Evolutionary conservation across 306 rosid species (phyloP).

Genomic region (Dalbergia cochinchinensis): DNA sequence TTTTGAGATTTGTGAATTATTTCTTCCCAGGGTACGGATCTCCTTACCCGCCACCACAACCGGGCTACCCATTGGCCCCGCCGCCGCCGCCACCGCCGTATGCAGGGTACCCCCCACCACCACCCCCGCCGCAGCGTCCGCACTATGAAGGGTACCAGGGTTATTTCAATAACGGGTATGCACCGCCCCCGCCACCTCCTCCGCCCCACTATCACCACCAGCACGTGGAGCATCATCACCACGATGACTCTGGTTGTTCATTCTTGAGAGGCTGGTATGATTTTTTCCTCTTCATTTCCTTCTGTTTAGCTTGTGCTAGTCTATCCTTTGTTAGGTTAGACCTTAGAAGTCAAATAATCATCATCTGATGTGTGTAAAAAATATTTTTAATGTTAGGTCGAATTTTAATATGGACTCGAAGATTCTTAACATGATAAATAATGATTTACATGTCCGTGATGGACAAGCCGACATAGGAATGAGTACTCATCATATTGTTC

Average conservation of each 20-base stretch:
- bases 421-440: too few species aligned
- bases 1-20: not conserved
- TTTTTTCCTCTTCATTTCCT: not conserved
- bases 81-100: conserved; percentile 50
- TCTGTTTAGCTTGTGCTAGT: not conserved
- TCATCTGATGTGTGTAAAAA: too few species aligned
- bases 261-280: conserved; percentile 78
- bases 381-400: too few species aligned
- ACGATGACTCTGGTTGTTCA: conserved; percentile 57
- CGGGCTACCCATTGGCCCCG: conserved; percentile 45
- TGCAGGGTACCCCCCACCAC: conserved; percentile 56
- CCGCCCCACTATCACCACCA: conserved; percentile 52
- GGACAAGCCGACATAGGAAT: too few species aligned
- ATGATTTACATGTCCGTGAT: too few species aligned
- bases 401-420: too few species aligned
- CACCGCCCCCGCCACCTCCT: conserved; percentile 65
- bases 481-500: too few species aligned
- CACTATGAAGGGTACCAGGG: conserved; percentile 77
- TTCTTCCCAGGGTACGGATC: conserved; percentile 56
- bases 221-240: conserved; percentile 50
- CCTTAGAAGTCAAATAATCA: too few species aligned
- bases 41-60: conserved; percentile 59
- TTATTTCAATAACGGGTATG: conserved; percentile 69
- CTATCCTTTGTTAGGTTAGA: not conserved
- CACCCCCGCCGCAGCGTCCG: conserved; percentile 53